Evolutionary conservation across 1,284 basidiomycete genomes (phyloP), one percentile per base, ranked within the genome.

Genomic region (Ustilago shanxiensis): DNA sequence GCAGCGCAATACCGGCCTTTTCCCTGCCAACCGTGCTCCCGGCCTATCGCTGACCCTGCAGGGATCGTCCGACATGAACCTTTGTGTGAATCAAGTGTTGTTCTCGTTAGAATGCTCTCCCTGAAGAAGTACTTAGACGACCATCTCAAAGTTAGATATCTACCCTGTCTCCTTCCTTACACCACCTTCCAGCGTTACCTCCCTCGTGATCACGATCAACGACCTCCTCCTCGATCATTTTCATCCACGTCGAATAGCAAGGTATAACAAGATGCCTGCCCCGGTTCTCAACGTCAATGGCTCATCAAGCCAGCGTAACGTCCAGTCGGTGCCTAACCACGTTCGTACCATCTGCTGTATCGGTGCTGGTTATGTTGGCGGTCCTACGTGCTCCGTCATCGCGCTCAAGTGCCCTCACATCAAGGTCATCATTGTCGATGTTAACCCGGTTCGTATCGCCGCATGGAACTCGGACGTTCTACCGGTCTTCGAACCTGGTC

Each of bases 401-500:
- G 94, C 94, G n/a, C 89, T 93, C 85, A 95, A 93, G 87, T 96
- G 95, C 88, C 95, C 96, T 60, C 90, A 97, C 86, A 94, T 98
- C 88, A 89, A 89, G 66, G 96, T 98, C 86, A 98, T 94, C 84
- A 99, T 99, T 84, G 96, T 98, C 85, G 96, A 99, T 88, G 90
- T 99, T 83, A 99, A 98, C 90, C 90, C 95, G 85, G 89, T 91
- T 67, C 93, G 97, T 76, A 92, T 98, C 87, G 93, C 95, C 85
- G 95, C 95, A 14, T 99, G 96, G 96, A 99, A 99, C 89, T 89
- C 88, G 71, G 87, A 89, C 44, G 61, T 72, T 44, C 88, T 95
- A 28, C 95, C 95, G 50, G 98, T 99, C 86, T 99, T 97, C 87
- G 96, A 99, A 87, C 96, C 97, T 16, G 95, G 95, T 58, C 91